These are phyloP conservation scores for Hanseniaspora uvarum DNA, from an alignment of 1,139 yeast genomes.

Conservation along the genomic window DNA sequence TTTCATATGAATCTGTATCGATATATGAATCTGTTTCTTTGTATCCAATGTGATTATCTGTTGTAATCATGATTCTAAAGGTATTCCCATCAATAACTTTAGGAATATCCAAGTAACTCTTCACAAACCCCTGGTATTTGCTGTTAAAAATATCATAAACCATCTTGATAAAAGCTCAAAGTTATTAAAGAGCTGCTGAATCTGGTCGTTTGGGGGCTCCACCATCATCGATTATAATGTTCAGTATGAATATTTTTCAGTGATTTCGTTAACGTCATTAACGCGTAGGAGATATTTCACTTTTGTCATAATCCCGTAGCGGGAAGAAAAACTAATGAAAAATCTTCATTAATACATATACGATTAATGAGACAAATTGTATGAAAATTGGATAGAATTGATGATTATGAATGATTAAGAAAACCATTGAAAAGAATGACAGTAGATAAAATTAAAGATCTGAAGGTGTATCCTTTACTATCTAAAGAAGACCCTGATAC, in stretches of 20 bases:
- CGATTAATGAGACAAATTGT: not conserved
- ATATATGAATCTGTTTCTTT: conserved; percentile 81
- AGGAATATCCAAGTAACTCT: conserved; percentile 5
- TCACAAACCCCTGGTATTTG: conserved; percentile 7
- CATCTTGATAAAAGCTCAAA: not conserved
- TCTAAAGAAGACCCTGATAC: conserved; percentile 31
- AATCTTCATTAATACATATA: not conserved
- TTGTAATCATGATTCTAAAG: conserved; percentile 66
- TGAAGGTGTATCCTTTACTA: conserved; percentile 8
- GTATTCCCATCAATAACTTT: conserved; percentile 41
- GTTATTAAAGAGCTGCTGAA: not conserved
- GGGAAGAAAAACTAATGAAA: not conserved
- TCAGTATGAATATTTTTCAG: too few relatives aligned
- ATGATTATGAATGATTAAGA: too few relatives aligned
- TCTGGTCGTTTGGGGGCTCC: too few relatives aligned
- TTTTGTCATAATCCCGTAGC: not conserved
- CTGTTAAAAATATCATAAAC: not conserved
- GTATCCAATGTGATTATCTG: conserved; percentile 95
- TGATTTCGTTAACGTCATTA: not conserved
- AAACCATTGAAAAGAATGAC: too few relatives aligned
- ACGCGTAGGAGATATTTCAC: not conserved
- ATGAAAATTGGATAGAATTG: too few relatives aligned
- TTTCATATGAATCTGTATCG: conserved; percentile 80
- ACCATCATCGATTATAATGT: too few relatives aligned
- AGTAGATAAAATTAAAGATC: not conserved